A percentile compares a stretch with the other conserved stretches of the same genome.
phyloP scores from a whole-genome alignment of 129 eudicot genomes.

The Rutidosis leptorrhynchoides region DNA sequence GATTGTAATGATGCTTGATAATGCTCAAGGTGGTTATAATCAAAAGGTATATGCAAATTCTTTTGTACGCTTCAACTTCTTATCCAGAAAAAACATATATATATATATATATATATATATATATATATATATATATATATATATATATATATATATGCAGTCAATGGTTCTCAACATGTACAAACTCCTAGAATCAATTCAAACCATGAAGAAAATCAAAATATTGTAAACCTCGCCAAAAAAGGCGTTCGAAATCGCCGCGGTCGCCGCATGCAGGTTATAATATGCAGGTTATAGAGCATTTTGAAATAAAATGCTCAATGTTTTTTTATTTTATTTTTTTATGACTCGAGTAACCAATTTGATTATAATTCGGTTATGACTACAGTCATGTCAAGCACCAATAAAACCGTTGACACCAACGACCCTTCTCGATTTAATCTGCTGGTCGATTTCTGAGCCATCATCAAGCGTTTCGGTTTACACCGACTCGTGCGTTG shows the following conservation, averaged over 20 bases:
- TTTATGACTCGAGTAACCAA: neutral
- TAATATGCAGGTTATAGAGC: neutral
- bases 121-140: too few species aligned
- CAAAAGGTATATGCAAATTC: conserved; percentile 41
- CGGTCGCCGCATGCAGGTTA: conserved; percentile 67
- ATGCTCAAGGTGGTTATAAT: conserved; percentile 31
- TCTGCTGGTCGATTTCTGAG: conserved; percentile 91
- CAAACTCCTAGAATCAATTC: conserved; percentile 28
- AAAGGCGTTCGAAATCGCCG: conserved; percentile 77
- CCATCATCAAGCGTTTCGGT: conserved; percentile 71
- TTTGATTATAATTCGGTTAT: conserved; percentile 10
- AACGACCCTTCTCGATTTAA: conserved; percentile 70
- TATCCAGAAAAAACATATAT: neutral
- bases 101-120: too few species aligned
- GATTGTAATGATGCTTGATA: conserved; percentile 69
- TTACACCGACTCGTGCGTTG: conserved; percentile 54
- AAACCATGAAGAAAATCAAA: conserved; percentile 56
- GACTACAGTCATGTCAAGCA: conserved; percentile 60
- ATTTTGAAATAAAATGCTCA: neutral
- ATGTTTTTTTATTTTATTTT: neutral
- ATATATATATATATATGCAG: too few species aligned
- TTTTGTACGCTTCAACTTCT: neutral
- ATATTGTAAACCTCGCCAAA: conserved; percentile 60
- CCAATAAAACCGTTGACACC: conserved; percentile 89
- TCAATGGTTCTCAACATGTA: conserved; percentile 31